Evolutionary conservation across 495 filamentous ascomycete species (phyloP), one percentile per base, ranked within the genome.

Genomic region (Terfezia claveryi): DNA sequence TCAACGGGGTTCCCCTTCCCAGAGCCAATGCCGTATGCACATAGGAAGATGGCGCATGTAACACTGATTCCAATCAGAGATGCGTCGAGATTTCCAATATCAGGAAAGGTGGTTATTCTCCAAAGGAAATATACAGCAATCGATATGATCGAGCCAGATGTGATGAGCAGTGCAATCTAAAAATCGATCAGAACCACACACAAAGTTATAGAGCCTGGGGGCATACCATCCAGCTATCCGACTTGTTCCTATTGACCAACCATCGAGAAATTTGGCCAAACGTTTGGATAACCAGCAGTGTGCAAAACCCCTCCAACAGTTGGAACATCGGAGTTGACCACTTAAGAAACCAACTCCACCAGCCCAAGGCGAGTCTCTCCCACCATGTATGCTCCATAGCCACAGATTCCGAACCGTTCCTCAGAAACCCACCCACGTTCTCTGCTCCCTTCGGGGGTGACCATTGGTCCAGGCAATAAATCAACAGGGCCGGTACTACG

Each of bases 301-400:
- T 94, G 70, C 91, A 95, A 69, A 98, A 98, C 2, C 91, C 91
- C 68, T 98, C 91, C 38, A 78, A 80, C 32, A 98, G 72, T 64
- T 98, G 91, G 69, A 95, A 98, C 12, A 93, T 74, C 0, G 91
- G 91, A n/a, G 85, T 89, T 17, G 87, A 93, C 73, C 88, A 95
- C 68, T 82, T 76, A 66, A 98, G 69, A 38, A 88, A 68, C 62
- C 81, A 86, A 64, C 94, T 86, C 91, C 91, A 98, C 55, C 76
- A 77, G 10, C 87, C 86, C 58, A 98, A 75, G 10, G 83, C 80
- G 51, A 83, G 68, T 4, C 71, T 80, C 71, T 95, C 85, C 1
- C 87, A 63, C 61, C 51, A 46, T 14, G 56, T 52, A 20, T 49
- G 50, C 37, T 56, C 54, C 75, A 72, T 16, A 79, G 80, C 55